These are phyloP conservation scores for Citrullus mucosospermus DNA, from an alignment of 306 rosid genomes.

Conservation along the genomic window DNA sequence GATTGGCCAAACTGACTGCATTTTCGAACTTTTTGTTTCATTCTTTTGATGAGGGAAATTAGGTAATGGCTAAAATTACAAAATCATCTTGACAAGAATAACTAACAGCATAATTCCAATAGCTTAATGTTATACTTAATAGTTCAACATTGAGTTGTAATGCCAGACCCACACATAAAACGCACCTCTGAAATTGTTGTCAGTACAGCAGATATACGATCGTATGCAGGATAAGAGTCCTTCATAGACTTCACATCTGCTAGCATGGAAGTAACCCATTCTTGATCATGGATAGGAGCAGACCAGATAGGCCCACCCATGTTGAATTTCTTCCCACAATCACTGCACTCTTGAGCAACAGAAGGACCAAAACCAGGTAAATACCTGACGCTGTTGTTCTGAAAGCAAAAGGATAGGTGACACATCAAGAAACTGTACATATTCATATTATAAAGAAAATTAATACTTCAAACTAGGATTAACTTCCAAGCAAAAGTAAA, in stretches of 20 bases:
- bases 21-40: background rate
- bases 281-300: conserved; percentile 92
- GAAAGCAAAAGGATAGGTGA: conserved; percentile 15
- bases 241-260: conserved; percentile 56
- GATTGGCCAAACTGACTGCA: background rate
- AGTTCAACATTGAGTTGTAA: background rate
- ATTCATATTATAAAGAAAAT: background rate
- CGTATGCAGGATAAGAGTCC: conserved; percentile 74
- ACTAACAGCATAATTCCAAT: background rate
- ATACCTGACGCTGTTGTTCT: conserved; percentile 76
- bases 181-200: conserved; percentile 86
- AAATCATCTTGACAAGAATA: background rate
- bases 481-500: background rate
- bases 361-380: conserved; percentile 84
- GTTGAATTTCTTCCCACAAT: conserved; percentile 82
- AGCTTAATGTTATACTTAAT: background rate
- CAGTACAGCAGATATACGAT: conserved; percentile 74
- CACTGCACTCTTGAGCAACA: conserved; percentile 80
- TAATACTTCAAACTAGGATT: background rate
- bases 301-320: conserved; percentile 99
- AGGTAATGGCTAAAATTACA: background rate
- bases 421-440: conserved; percentile 4
- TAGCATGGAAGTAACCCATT: conserved; percentile 77
- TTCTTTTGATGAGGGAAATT: background rate
- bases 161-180: background rate